Conservation (phyloP, 306 rosid genomes). For the Malus sylvestris region DNA sequence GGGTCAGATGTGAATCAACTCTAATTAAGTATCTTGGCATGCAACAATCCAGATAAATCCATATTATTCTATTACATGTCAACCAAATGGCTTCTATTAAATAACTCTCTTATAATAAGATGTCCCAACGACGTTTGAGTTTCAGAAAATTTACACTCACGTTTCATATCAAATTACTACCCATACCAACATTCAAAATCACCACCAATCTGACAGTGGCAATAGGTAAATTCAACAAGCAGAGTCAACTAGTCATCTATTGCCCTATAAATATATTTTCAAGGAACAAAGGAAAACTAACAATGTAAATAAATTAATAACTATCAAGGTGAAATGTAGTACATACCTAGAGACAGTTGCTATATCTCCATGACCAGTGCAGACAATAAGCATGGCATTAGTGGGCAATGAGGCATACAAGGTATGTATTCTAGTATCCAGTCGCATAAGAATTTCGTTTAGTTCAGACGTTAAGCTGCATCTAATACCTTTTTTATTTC, state of each 20-base stretch:
- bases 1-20: slow-evolving; percentile 1
- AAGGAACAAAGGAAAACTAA: not conserved
- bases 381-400: slow-evolving; percentile 80
- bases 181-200: not conserved
- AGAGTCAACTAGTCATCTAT: not conserved
- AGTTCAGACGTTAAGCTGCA: slow-evolving; percentile 42
- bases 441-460: slow-evolving; percentile 58
- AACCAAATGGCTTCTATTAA: not conserved
- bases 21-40: not conserved
- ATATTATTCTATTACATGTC: not conserved
- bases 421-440: slow-evolving; percentile 58
- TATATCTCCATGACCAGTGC: slow-evolving; percentile 95
- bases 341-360: slow-evolving; percentile 80
- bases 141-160: not conserved
- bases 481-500: slow-evolving; percentile 42
- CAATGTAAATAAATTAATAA: not conserved
- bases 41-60: not conserved
- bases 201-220: not conserved
- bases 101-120: not conserved
- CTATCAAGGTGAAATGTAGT: not conserved
- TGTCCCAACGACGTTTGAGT: not conserved
- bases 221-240: not conserved
- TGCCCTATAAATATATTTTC: not conserved
- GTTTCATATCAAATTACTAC: not conserved
- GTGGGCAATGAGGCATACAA: slow-evolving; percentile 55